A percentile compares a stretch with the other conserved stretches of the same genome.
Evolutionary conservation across 306 rosid species (phyloP).

Genomic region (Fragaria nilgerrensis): DNA sequence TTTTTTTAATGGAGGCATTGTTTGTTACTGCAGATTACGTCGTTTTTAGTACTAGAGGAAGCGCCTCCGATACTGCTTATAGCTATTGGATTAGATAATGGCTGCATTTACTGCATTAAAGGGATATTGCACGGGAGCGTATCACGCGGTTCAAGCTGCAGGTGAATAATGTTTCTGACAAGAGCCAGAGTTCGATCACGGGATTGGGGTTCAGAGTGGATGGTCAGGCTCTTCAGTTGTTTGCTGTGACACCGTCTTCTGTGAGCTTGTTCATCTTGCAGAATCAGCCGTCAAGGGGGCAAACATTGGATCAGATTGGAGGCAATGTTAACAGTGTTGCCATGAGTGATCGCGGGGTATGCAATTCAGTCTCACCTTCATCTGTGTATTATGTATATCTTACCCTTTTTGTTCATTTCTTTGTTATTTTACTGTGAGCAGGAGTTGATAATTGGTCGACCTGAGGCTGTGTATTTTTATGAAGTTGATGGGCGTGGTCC

Average conservation of each 20-base stretch:
- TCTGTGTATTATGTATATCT: slow-evolving; percentile 1
- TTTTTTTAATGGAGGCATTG: slow-evolving; percentile 24
- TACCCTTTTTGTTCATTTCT: background rate
- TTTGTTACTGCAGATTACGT: slow-evolving; percentile 68
- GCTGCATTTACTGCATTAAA: slow-evolving; percentile 87
- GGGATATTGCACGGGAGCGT: slow-evolving; percentile 95
- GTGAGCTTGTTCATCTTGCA: slow-evolving; percentile 81
- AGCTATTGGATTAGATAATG: slow-evolving; percentile 89
- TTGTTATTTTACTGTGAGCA: slow-evolving; percentile 25
- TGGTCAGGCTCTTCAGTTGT: slow-evolving; percentile 89
- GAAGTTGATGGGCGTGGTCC: slow-evolving; percentile 99
- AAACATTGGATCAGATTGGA: slow-evolving; percentile 96
- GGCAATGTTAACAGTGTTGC: slow-evolving; percentile 63
- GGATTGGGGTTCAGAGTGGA: slow-evolving; percentile 95
- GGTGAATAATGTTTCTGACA: slow-evolving; percentile 61
- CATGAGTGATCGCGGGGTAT: slow-evolving; percentile 92
- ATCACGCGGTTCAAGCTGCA: slow-evolving; percentile 89
- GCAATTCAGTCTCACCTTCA: slow-evolving; percentile 24
- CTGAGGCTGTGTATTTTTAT: slow-evolving; percentile 93
- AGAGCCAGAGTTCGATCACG: slow-evolving; percentile 58
- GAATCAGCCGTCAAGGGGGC: slow-evolving; percentile 76
- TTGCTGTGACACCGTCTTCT: slow-evolving; percentile 82
- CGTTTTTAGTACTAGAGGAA: slow-evolving; percentile 88
- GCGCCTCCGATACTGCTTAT: slow-evolving; percentile 89
- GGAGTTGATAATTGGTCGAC: slow-evolving; percentile 92